These are phyloP conservation scores for Populus nigra DNA, from an alignment of 345 rosid species.

Conservation along the genomic window DNA sequence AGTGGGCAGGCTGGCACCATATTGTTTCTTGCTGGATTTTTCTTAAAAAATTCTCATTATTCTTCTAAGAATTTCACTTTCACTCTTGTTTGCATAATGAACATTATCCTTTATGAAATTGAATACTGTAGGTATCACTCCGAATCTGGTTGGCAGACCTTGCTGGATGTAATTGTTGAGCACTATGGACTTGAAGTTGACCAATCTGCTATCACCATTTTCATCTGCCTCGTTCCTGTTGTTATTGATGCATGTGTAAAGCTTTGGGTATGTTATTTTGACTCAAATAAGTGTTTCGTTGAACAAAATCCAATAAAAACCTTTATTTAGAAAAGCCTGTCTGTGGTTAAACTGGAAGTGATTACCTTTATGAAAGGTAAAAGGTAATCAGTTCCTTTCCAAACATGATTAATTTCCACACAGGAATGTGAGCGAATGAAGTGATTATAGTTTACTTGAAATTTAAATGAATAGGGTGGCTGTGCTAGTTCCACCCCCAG, in stretches of 20 bases:
- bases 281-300: not conserved
- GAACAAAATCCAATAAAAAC: not conserved
- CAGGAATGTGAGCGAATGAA: not conserved
- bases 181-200: conserved; percentile 84
- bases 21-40: not conserved
- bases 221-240: conserved; percentile 71
- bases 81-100: not conserved
- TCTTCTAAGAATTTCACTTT: too few relatives aligned
- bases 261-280: conserved; percentile 68
- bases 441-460: not conserved
- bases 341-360: not conserved
- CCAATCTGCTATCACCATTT: conserved; percentile 59
- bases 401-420: not conserved
- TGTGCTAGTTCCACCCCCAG: not conserved
- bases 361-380: not conserved
- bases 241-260: conserved; percentile 75
- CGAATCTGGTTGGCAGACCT: conserved; percentile 86
- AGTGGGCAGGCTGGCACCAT: not conserved
- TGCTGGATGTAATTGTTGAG: conserved; percentile 67
- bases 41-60: not conserved
- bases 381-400: not conserved
- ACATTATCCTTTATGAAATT: not conserved
- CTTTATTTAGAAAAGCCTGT: not conserved
- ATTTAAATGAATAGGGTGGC: not conserved
- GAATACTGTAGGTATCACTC: conserved; percentile 72